phyloP scores from a whole-genome alignment of 1,139 yeast species.

The Starmera stellimalicola region DNA sequence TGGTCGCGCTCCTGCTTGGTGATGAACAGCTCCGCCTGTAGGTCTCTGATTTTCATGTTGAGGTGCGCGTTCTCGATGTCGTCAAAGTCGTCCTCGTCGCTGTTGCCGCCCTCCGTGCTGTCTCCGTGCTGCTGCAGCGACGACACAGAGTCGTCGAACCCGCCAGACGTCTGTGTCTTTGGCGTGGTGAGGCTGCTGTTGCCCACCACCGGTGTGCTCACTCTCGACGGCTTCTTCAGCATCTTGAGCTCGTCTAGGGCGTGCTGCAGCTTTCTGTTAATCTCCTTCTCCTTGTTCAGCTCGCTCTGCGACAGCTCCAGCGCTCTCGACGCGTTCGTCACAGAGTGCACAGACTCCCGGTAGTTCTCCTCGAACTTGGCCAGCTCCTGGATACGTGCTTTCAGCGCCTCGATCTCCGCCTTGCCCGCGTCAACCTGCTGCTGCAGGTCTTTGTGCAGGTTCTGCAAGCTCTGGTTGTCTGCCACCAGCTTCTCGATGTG shows the following conservation, averaged over 20 bases:
- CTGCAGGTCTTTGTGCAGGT: slow-evolving; percentile 4
- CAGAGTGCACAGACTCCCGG: slow-evolving; percentile 61
- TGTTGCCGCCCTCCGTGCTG: slow-evolving; percentile 1
- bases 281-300: slow-evolving; percentile 46
- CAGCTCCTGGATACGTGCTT: slow-evolving; percentile 26
- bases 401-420: slow-evolving; percentile 17
- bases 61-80: slow-evolving; percentile 56
- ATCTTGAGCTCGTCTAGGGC: slow-evolving; percentile 65
- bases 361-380: slow-evolving; percentile 45
- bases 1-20: slow-evolving; percentile 80
- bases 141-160: neutral
- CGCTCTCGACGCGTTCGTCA: slow-evolving; percentile 69
- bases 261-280: slow-evolving; percentile 44
- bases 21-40: slow-evolving; percentile 77
- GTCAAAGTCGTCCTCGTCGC: slow-evolving; percentile 33
- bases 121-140: neutral
- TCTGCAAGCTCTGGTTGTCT: slow-evolving; percentile 13
- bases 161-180: slow-evolving; percentile 6
- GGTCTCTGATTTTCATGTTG: slow-evolving; percentile 68
- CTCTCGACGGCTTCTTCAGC: slow-evolving; percentile 28
- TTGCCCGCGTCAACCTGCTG: slow-evolving; percentile 6
- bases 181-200: slow-evolving; percentile 4
- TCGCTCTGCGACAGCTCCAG: slow-evolving; percentile 67
- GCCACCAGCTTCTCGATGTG: slow-evolving; percentile 17
- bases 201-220: slow-evolving; percentile 25